Conservation (phyloP, 2,329 filamentous ascomycete species). For the Lizonia empirigonia region DNA sequence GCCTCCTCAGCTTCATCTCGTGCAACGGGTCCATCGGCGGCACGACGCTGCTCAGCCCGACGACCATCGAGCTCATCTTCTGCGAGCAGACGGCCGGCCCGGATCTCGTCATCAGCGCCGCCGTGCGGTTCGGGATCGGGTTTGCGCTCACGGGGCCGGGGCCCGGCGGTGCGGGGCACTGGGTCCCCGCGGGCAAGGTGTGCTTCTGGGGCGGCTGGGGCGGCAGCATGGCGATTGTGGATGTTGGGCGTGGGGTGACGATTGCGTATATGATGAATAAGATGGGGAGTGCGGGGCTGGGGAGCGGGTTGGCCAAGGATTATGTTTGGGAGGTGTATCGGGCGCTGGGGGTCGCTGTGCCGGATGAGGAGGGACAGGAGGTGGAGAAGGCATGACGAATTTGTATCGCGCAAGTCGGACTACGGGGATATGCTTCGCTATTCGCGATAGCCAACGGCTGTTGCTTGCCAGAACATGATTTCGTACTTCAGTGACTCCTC, state of each 20-base stretch:
- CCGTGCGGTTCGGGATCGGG: conserved; percentile 19
- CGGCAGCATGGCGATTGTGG: conserved; percentile 21
- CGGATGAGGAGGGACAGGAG: neutral
- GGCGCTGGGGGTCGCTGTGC: conserved; percentile 14
- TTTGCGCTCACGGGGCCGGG: conserved; percentile 8
- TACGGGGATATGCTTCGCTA: no score
- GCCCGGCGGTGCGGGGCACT: neutral
- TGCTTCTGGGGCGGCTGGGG: conserved; percentile 29
- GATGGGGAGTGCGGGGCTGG: conserved; percentile 17
- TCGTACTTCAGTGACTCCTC: no score
- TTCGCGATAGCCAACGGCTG: no score
- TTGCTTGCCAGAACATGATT: no score
- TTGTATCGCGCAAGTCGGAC: no score
- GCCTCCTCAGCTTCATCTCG: conserved; percentile 16
- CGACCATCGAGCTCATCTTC: conserved; percentile 24
- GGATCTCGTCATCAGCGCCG: conserved; percentile 15
- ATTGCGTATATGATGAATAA: conserved; percentile 30
- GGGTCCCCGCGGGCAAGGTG: conserved; percentile 20
- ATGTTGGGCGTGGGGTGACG: conserved; percentile 22
- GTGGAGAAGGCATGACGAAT: neutral
- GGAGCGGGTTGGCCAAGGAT: conserved; percentile 8
- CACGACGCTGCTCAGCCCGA: conserved; percentile 8
- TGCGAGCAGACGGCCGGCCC: conserved; percentile 5
- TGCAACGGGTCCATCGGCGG: conserved; percentile 5
- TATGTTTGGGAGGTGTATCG: conserved; percentile 21